Evolutionary conservation across 2,329 filamentous ascomycete species (phyloP), one percentile per base, ranked within the genome.

Genomic region (Fusarium fracticaudum): DNA sequence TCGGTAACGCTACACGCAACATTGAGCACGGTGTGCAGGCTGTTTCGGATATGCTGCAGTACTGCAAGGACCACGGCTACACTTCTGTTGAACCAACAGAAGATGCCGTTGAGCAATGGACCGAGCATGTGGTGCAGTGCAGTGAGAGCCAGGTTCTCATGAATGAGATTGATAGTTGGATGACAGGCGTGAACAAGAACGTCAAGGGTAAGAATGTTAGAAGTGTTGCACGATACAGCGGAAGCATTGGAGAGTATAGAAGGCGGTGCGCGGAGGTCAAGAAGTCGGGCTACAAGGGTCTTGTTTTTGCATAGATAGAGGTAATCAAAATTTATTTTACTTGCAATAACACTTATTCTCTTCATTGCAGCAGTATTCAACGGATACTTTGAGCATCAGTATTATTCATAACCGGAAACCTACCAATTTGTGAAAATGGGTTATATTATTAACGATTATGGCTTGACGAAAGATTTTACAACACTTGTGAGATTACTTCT

Each of bases 181-280:
- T 88, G 85, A 89, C 86, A 24, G 87, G 87, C 2, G 84, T 89
- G 0, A 89, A 89, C 62, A 86, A 81, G 65, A 88, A 88, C 61
- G 75, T 88, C 26, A 87, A 87, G 76, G 80, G 84, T 43, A 84
- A 82, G 64, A 81, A 79, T n/a, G 80, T 88, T 40, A 82, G 83
- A 7, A 79, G 84, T 33, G 81, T 60, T 84, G 86, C 9, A 1
- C 48, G 74, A 11, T 75, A 77, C 8, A 71, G 72, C 5, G 74
- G 74, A 0, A 67, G 58, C 15, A 67, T 57, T 13, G 55, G 69
- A 8, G 72, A 76, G 54, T 75, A 66, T 18, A 65, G 72, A 4
- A 43, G 60, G 18, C 63, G 74, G 6, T 77, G 69, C 14, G 43
- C 68, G 0, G 74, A 74, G 14, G 59, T 59, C 0, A 72, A 60